Evolutionary conservation across 1,284 basidiomycete genomes (phyloP).

Genomic region (Uromyces viciae-fabae): DNA sequence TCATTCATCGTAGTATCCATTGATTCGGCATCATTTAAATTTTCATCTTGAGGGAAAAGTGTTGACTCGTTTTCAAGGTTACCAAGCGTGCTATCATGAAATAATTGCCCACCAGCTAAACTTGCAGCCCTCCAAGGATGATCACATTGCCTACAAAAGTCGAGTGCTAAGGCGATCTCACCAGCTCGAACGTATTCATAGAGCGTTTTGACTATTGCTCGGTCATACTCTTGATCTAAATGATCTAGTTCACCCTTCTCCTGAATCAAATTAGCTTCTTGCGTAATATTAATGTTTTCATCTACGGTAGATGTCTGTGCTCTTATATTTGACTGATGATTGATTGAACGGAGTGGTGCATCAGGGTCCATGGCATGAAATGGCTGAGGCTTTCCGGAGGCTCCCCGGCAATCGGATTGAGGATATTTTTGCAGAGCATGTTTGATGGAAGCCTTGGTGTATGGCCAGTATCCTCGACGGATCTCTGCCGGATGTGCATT

Average conservation of each 20-base stretch:
- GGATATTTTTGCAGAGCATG: conserved; percentile 62
- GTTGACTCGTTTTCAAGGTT: conserved; percentile 59
- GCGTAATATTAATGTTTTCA: not conserved
- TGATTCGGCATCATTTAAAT: conserved; percentile 42
- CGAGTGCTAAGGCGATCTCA: conserved; percentile 73
- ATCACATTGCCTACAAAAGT: conserved; percentile 74
- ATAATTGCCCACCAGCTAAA: conserved; percentile 71
- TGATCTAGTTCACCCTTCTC: conserved; percentile 32
- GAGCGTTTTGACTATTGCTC: conserved; percentile 67
- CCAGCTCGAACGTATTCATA: conserved; percentile 78
- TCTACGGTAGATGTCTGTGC: conserved; percentile 65
- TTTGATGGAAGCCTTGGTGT: conserved; percentile 71
- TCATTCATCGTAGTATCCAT: conserved; percentile 62
- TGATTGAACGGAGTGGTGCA: conserved; percentile 59
- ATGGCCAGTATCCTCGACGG: conserved; percentile 72
- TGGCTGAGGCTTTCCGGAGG: not conserved
- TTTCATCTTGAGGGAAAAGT: conserved; percentile 31
- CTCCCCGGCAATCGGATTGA: conserved; percentile 47
- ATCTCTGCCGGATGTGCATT: conserved; percentile 64
- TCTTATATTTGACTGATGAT: conserved; percentile 56
- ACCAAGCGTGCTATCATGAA: conserved; percentile 63
- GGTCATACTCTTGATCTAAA: conserved; percentile 67
- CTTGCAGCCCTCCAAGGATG: conserved; percentile 88
- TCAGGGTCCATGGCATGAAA: conserved; percentile 73
- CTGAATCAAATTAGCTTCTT: not conserved